A percentile compares a stretch with the other conserved stretches of the same genome.
Evolutionary conservation across 1,284 basidiomycete genomes (phyloP).

Genomic region (Tausonia pullulans): DNA sequence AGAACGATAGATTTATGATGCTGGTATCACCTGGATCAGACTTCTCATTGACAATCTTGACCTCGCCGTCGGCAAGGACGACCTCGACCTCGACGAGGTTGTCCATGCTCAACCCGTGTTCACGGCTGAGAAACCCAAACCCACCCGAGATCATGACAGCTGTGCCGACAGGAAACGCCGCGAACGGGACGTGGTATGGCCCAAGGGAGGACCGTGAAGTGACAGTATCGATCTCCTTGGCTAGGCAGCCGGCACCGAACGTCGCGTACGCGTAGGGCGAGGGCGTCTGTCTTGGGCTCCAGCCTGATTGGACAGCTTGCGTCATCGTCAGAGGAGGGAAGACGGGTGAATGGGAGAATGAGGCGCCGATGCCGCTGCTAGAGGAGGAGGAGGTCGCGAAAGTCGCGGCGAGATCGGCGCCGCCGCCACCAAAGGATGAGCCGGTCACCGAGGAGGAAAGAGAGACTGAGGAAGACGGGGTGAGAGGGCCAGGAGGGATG

Average conservation of each 20-base stretch:
- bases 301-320: not conserved
- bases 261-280: constrained; percentile 8
- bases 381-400: not conserved
- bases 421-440: not conserved
- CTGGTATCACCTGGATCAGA: constrained; percentile 7
- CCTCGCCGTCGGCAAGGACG: constrained; percentile 58
- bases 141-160: constrained; percentile 76
- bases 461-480: not conserved
- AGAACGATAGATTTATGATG: not conserved
- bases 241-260: constrained; percentile 6
- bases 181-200: constrained; percentile 69
- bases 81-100: constrained; percentile 69
- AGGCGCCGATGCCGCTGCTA: not conserved
- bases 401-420: too few relatives aligned
- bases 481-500: not conserved
- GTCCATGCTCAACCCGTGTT: constrained; percentile 74
- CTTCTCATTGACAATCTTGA: constrained; percentile 22
- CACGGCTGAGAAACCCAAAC: constrained; percentile 74
- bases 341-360: not conserved
- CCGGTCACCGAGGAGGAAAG: not conserved
- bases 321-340: not conserved
- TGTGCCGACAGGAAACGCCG: constrained; percentile 43
- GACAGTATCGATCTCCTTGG: constrained; percentile 69
- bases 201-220: constrained; percentile 63
- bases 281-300: not conserved